Base-by-base conservation (phyloP, 306 rosid species). In the Fragaria ananassa region DNA sequence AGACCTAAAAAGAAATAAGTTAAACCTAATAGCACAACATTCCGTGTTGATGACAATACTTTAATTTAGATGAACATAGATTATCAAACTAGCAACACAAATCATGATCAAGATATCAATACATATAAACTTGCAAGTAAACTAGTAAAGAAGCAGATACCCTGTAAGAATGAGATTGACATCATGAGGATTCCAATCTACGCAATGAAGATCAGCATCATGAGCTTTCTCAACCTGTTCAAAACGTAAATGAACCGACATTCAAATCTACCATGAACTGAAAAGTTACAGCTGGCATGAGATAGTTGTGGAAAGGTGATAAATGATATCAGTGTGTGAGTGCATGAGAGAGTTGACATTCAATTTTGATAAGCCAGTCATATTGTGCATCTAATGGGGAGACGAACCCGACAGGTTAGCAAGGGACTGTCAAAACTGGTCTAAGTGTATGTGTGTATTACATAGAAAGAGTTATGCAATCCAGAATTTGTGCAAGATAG, bases 151-250 rank as follows among this genome's bases (percentile, higher is more conserved):
- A 56, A 41, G 67, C 42, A 70, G 77, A 80, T 90, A 92, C 97
- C 97, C 97, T 56, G 98, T 90, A 21, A 93, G 89, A 81, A 93
- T 87, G 81, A 90, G 87, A 87, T 95, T 95, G 76, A 85, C 88
- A 80, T 90, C 96, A 84, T 89, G 92, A 29, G 91, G 97, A 78
- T 90, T 93, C 96, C 97, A 93, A 84, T 93, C 97, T 68, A 93
- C 96, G 69, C 97, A 93, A 69, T 93, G 97, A 83, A 93, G 93
- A 84, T 93, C 97, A 77, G 97, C 88, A 87, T 89, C 76, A 49
- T 93, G 97, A 75, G 97, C 99, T 75, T 91, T 96, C 81, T 92
- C 96, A 69, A 96, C 98, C 99, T 96, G 89, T 76, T 46, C 81
- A 77, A 50, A 76, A 77, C 8, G 29, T 72, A 4, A 57, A 39